Evolutionary conservation across 176 grass and related monocot species (phyloP).

Genomic region (Olyra latifolia): DNA sequence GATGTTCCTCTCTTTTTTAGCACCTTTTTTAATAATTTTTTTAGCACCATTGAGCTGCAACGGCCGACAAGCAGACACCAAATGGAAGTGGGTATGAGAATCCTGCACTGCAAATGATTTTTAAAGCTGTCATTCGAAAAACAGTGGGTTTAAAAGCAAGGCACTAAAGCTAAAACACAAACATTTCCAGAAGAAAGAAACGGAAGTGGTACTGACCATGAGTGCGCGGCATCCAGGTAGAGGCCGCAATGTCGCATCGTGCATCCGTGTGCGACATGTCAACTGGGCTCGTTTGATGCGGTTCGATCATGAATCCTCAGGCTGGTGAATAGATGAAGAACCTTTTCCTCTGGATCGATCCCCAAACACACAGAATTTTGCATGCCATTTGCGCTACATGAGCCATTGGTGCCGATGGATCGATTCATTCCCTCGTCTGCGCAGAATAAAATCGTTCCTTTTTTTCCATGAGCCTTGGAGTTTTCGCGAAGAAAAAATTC

Average conservation of each 20-base stretch:
- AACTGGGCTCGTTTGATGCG: not conserved
- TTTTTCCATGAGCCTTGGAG: too few species aligned
- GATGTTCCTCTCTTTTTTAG: not conserved
- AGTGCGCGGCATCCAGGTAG: constrained; percentile 35
- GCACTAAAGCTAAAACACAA: constrained; percentile 35
- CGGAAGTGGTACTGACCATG: not conserved
- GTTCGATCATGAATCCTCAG: not conserved
- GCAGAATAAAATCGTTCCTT: not conserved
- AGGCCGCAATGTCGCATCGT: too few species aligned
- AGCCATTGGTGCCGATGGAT: not conserved
- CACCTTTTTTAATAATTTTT: too few species aligned
- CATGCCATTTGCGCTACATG: not conserved
- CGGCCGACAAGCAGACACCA: not conserved
- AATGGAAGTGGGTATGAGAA: constrained; percentile 12
- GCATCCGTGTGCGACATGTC: not conserved
- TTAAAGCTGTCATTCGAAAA: not conserved
- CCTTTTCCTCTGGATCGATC: not conserved
- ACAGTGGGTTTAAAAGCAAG: not conserved
- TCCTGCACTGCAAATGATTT: not conserved
- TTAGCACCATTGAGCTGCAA: not conserved
- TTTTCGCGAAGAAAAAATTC: too few species aligned
- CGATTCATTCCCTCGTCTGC: not conserved
- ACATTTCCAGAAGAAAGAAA: not conserved
- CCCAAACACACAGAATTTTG: not conserved
- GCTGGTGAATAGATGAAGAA: not conserved